Conservation (phyloP, 2,329 filamentous ascomycete species). For the Epichloe hybrida region DNA sequence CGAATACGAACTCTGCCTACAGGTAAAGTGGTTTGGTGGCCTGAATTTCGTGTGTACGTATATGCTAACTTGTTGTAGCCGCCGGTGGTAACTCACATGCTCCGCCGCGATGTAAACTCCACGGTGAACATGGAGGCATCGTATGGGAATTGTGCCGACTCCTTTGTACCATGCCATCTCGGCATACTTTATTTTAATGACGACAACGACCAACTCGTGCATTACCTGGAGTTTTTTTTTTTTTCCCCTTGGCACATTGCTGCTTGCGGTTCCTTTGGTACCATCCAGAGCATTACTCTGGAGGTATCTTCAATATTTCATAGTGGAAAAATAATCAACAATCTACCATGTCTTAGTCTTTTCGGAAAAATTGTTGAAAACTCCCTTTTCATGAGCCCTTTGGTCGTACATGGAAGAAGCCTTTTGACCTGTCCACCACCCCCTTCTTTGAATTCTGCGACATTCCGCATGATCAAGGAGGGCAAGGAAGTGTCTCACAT, state of each 20-base stretch:
- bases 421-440: no score
- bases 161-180: neutral
- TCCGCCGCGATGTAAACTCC: neutral
- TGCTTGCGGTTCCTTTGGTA: neutral
- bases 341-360: neutral
- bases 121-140: neutral
- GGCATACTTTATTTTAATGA: neutral
- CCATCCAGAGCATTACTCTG: neutral
- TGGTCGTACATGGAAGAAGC: no score
- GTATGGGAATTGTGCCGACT: neutral
- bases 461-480: no score
- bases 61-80: slow-evolving; percentile 12
- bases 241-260: neutral
- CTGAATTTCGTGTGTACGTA: neutral
- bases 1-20: slow-evolving; percentile 24
- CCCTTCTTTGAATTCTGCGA: no score
- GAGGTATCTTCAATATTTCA: neutral
- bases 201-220: slow-evolving; percentile 4
- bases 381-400: no score
- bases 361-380: no score
- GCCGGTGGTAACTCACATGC: slow-evolving; percentile 19
- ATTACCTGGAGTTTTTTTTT: neutral
- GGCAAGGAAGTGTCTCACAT: no score
- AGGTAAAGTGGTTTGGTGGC: slow-evolving; percentile 14
- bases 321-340: neutral